Evolutionary conservation across 1,284 basidiomycete species (phyloP), one percentile per base, ranked within the genome.

Genomic region (Leccinum pachyderme): DNA sequence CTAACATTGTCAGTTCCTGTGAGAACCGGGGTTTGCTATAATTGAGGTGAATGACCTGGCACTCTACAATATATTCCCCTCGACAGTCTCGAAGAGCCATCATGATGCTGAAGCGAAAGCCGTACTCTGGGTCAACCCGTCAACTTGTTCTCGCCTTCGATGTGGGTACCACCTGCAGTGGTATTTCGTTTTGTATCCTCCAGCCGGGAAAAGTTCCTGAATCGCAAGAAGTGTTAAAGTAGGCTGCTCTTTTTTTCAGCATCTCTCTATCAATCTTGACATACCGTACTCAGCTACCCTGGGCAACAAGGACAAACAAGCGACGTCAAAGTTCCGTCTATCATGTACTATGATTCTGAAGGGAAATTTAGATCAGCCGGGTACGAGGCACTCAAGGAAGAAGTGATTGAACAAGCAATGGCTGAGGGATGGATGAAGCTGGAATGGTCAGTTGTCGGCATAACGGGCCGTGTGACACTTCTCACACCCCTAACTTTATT

Each of bases 91-190:
- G 6, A 11, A 39, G 43, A 41, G 25, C 29, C 28, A 62, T 18
- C 18, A 18, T 18, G 18, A 18, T 61, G 63, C 58, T 63, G 15
- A 15, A 49, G 7, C 61, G 58, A 45, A 52, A 58, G n/a, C 57
- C 51, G 2, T 63, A 62, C 45, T 4, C 32, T 22, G 63, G 63
- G 12, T 51, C 28, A 28, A 41, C 58, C 18, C 70, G 76, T 45
- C 76, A 73, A 52, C 68, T 81, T 2, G 69, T 79, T 3, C 58
- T 81, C 13, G 79, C 77, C 0, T 74, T 81, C 31, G 80, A 81
- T 56, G 60, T 81, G 3, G 79, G 80, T 0, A 81, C 78, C 0
- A 81, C 79, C 0, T 81, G 66, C 56, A 80, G 77, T 49, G 79
- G 77, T 2, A 68, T 77, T 7, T 75, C 78, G 0, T 81, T 77